Evolutionary conservation across 78 protist genomes (phyloP), one percentile per base, ranked within the genome.

Genomic region (Dictyostelium capitatum): DNA sequence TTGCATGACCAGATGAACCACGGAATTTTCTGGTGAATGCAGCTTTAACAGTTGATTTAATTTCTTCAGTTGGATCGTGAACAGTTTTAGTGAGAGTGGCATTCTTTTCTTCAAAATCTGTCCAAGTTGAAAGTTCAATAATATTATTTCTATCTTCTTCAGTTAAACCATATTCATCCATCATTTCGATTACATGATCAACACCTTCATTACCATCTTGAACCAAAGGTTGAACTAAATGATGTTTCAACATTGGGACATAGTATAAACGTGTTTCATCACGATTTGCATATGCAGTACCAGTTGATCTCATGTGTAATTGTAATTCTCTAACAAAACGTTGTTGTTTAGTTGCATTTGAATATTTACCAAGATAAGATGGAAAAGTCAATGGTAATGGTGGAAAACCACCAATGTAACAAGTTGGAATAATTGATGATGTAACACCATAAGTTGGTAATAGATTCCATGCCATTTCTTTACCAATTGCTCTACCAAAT

Each of bases 101-200:
- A 37, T 2, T 37, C 43, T 37, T 37, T 37, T 37, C 43, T 37
- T 37, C 43, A 37, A 37, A 3, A 7, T 73, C 75, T 11, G 14
- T 46, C 93, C 93, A 87, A 2, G 93, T 56, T 37, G 84, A 47
- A 20, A 87, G 51, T 50, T 87, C 93, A 6, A 59, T 47, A 56
- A 78, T 64, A n/a, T 77, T 77, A 25, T 87, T 50, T 47, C 93
- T 51, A 37, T 87, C 93, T 0, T 87, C 93, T 64, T 74, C 69
- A 1, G 83, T 87, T 37, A 87, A 28, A n/a, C 93, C 93, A 77
- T 87, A 87, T n/a, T 25, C 43, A 37, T 87, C 84, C 93, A 87
- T 87, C 1, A 87, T 11, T 4, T 74, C 59, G 32, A 74, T 56
- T 3, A 87, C 84, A 19, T 43, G 2, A 5, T 74, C 80, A 37